Percentiles rank a stretch among this genome's conserved stretches.
These are phyloP conservation scores for Spencermartinsiella ligniputridi DNA, from an alignment of 1,139 yeast genomes.

Conservation along the genomic window DNA sequence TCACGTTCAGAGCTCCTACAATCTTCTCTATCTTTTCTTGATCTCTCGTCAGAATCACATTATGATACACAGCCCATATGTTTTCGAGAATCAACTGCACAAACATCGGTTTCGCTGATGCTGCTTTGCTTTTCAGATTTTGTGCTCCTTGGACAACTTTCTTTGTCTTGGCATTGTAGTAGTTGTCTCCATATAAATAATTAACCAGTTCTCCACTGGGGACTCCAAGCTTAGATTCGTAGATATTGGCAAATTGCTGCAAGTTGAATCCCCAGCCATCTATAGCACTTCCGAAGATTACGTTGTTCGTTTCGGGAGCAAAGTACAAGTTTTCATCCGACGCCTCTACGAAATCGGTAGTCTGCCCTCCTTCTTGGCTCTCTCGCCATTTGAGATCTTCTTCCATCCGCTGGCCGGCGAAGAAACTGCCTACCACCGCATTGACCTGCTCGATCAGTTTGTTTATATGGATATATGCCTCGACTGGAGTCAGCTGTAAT, in stretches of 20 bases:
- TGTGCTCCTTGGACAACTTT: slow-evolving; percentile 46
- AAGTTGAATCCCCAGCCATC: slow-evolving; percentile 99
- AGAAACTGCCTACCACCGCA: slow-evolving; percentile 90
- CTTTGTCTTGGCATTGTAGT: slow-evolving; percentile 84
- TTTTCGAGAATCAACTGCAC: slow-evolving; percentile 84
- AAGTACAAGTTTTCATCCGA: slow-evolving; percentile 85
- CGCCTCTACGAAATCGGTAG: slow-evolving; percentile 52
- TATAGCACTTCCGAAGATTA: slow-evolving; percentile 87
- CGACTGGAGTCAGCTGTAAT: slow-evolving; percentile 73
- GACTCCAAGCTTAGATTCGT: slow-evolving; percentile 80
- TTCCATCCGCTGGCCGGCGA: slow-evolving; percentile 89
- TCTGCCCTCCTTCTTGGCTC: slow-evolving; percentile 37
- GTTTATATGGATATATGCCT: slow-evolving; percentile 77
- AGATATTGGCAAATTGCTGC: slow-evolving; percentile 81
- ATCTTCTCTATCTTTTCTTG: slow-evolving; percentile 72
- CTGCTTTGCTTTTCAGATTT: slow-evolving; percentile 44
- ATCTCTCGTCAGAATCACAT: slow-evolving; percentile 61
- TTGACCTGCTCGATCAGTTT: slow-evolving; percentile 88
- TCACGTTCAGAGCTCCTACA: slow-evolving; percentile 62
- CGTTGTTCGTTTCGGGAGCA: slow-evolving; percentile 85
- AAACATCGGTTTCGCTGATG: slow-evolving; percentile 67
- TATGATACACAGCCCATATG: slow-evolving; percentile 87
- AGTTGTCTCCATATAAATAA: slow-evolving; percentile 95
- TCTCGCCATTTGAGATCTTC: slow-evolving; percentile 85
- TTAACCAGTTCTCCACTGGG: slow-evolving; percentile 73